A percentile compares a stretch with the other conserved stretches of the same genome.
Conservation (phyloP, 192 early-diverging fungal species). For the Podila verticillata region DNA sequence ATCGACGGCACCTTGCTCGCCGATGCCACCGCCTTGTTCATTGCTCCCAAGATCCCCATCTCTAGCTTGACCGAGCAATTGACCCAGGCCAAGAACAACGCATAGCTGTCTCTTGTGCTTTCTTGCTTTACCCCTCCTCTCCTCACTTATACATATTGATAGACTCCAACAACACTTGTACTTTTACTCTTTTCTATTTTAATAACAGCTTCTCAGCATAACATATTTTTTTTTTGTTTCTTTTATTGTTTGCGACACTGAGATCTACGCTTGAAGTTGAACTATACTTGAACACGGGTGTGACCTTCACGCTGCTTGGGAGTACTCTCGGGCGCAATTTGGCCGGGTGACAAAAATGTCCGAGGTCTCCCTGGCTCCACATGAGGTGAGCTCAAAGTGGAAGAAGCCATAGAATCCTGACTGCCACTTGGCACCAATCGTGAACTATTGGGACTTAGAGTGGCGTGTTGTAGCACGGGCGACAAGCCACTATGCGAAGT, state of each 20-base stretch:
- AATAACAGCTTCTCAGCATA: too few species aligned
- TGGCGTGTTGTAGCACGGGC: background rate
- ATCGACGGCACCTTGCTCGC: conserved; percentile 63
- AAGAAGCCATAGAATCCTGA: background rate
- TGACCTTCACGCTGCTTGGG: background rate
- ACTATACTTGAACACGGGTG: background rate
- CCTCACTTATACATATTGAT: background rate
- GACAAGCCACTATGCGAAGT: background rate
- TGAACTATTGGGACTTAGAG: background rate
- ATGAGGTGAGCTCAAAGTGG: background rate
- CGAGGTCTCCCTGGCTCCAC: background rate
- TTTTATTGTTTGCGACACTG: too few species aligned
- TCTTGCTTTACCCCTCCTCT: background rate
- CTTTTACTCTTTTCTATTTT: too few species aligned
- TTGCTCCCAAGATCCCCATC: conserved; percentile 63
- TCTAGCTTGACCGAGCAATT: conserved; percentile 23
- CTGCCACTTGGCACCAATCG: background rate
- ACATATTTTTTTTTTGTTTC: too few species aligned
- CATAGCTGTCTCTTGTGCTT: background rate
- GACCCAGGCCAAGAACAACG: conserved; percentile 8
- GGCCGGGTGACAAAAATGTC: background rate
- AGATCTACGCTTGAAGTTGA: too few species aligned
- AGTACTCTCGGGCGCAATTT: conserved; percentile 1
- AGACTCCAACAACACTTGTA: background rate
- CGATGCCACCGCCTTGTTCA: conserved; percentile 74